Evolutionary conservation across 345 rosid species (phyloP).

Genomic region (Acer negundo): DNA sequence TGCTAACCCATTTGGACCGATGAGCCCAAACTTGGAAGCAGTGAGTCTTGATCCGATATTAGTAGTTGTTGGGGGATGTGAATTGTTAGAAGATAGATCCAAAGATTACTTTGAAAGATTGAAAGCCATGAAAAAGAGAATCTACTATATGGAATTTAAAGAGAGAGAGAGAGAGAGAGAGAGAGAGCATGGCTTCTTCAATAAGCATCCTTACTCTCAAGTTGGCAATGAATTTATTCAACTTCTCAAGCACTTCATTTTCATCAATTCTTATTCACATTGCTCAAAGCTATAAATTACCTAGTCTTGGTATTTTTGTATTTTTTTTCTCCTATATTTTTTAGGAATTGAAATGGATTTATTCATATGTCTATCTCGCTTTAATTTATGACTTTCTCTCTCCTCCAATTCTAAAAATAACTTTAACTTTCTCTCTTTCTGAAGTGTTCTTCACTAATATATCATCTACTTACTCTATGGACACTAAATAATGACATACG

Average conservation of each 20-base stretch:
- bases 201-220: neutral
- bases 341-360: no score
- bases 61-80: neutral
- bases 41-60: no score
- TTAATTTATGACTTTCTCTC: no score
- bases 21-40: slow-evolving; percentile 1
- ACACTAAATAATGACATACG: no score
- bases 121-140: neutral
- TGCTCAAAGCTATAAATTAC: no score
- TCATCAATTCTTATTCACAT: neutral
- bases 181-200: neutral
- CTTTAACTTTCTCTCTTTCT: no score
- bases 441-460: no score
- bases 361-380: no score
- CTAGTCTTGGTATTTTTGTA: no score
- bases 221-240: neutral
- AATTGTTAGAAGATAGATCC: slow-evolving; percentile 6
- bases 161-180: neutral
- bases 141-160: neutral
- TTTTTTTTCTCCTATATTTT: no score
- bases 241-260: neutral
- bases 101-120: neutral
- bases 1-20: slow-evolving; percentile 10
- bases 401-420: no score
- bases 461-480: no score